Conservation (phyloP, 345 rosid species). For the Chamaenerion angustifolium region DNA sequence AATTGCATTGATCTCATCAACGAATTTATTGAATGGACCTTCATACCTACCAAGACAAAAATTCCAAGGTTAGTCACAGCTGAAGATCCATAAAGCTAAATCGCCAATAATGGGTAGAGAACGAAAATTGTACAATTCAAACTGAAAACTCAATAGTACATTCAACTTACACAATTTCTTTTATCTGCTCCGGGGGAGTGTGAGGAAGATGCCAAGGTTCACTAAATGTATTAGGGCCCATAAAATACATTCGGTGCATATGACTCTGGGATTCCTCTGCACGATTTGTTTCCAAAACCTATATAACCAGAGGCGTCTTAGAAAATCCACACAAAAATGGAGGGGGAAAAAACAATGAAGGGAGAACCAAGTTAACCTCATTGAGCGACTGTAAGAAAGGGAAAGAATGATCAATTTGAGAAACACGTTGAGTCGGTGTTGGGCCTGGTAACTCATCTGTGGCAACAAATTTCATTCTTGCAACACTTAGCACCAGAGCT, state of each 20-base stretch:
- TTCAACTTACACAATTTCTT: conserved; percentile 80
- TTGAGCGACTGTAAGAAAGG: conserved; percentile 96
- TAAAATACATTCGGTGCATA: conserved; percentile 93
- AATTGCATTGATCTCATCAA: conserved; percentile 89
- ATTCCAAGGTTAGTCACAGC: neutral
- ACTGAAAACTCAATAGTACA: conserved; percentile 9
- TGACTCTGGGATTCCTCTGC: conserved; percentile 94
- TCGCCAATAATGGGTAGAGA: neutral
- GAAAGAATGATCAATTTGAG: conserved; percentile 90
- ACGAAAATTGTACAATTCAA: neutral
- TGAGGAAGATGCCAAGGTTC: conserved; percentile 98
- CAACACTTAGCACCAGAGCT: conserved; percentile 95
- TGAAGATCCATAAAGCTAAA: neutral
- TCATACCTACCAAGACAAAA: conserved; percentile 54
- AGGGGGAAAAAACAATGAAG: neutral
- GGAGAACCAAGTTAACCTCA: conserved; percentile 47
- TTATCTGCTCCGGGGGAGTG: conserved; percentile 87
- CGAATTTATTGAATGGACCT: conserved; percentile 86
- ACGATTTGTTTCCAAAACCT: conserved; percentile 98
- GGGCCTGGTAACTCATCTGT: conserved; percentile 90
- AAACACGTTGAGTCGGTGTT: conserved; percentile 80
- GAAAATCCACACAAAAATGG: conserved; percentile 6
- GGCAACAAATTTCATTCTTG: conserved; percentile 93
- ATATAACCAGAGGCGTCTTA: conserved; percentile 8
- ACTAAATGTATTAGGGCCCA: conserved; percentile 91